Conservation (phyloP, 2,329 filamentous ascomycete species). For the Calonectria multiphialidica region DNA sequence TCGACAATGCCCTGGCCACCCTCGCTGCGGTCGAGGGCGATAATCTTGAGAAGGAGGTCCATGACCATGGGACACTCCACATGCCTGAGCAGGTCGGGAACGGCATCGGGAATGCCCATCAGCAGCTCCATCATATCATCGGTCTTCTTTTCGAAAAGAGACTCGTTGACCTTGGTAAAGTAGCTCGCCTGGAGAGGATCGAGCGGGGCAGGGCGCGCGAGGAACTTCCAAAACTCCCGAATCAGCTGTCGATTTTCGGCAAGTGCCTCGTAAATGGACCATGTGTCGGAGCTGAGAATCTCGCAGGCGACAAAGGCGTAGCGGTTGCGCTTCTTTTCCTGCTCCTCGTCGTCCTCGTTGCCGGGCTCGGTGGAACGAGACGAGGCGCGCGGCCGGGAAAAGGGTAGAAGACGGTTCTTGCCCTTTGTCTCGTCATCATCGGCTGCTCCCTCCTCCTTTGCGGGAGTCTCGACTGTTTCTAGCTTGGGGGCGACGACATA, state of each 20-base stretch:
- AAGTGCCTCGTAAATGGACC: constrained; percentile 94
- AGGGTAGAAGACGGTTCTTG: constrained; percentile 57
- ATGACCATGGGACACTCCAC: constrained; percentile 99
- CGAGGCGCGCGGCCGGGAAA: constrained; percentile 65
- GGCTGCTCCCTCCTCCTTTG: constrained; percentile 58
- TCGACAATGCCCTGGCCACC: constrained; percentile 94
- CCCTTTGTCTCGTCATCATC: constrained; percentile 65
- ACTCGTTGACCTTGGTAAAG: constrained; percentile 98
- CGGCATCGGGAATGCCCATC: constrained; percentile 83
- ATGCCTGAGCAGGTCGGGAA: constrained; percentile 89
- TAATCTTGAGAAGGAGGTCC: constrained; percentile 96
- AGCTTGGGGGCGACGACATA: constrained; percentile 89
- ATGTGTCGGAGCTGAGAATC: constrained; percentile 93
- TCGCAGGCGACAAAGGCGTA: constrained; percentile 96
- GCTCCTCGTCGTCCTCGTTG: constrained; percentile 75
- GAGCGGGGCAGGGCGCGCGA: constrained; percentile 85
- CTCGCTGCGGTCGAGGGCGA: constrained; percentile 93
- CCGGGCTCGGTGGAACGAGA: constrained; percentile 62
- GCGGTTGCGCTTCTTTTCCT: constrained; percentile 91
- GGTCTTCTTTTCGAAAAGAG: constrained; percentile 97
- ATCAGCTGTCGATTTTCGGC: constrained; percentile 86
- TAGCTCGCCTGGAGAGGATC: constrained; percentile 96
- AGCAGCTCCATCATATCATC: constrained; percentile 95
- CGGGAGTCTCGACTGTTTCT: constrained; percentile 65
- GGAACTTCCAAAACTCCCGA: constrained; percentile 90